Conservation (phyloP, 2,329 filamentous ascomycete genomes). For the Paraphaeosphaeria minitans region DNA sequence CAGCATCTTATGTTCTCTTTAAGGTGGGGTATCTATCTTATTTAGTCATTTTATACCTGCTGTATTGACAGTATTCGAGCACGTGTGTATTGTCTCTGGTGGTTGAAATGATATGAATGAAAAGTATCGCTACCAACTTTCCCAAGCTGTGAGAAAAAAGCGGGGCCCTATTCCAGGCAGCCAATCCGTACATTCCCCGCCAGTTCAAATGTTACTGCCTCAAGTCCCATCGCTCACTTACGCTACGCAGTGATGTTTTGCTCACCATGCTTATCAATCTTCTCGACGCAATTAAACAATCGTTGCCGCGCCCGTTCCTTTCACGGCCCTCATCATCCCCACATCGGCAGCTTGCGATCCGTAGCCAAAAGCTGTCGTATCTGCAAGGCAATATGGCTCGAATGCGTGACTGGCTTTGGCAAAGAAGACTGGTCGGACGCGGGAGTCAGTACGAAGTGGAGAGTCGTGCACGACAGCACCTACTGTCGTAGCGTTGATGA, state of each 20-base stretch:
- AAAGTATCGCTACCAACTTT: not conserved
- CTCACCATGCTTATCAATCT: not conserved
- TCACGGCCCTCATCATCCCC: constrained; percentile 1
- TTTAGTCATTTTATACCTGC: not conserved
- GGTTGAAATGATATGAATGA: not conserved
- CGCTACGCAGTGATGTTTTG: not conserved
- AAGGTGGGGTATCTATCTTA: not conserved
- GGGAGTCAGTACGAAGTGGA: not conserved
- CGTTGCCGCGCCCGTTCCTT: not conserved
- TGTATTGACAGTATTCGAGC: not conserved
- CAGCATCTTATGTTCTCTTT: not conserved
- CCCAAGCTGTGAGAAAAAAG: not conserved
- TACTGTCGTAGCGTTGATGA: not conserved
- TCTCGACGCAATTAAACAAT: not conserved
- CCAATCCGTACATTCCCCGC: not conserved
- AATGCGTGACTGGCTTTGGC: constrained; percentile 11
- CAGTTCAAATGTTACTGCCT: not conserved
- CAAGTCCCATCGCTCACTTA: not conserved
- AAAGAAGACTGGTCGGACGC: constrained; percentile 10
- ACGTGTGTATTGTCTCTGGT: not conserved
- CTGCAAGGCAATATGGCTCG: constrained; percentile 14
- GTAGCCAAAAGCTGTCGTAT: constrained; percentile 7
- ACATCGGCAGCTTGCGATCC: constrained; percentile 2
- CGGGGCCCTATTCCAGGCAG: not conserved
- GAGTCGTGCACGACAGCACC: not conserved